Conservation (phyloP, 352 stramenopile genomes). For the Phytophthora podocarpi region DNA sequence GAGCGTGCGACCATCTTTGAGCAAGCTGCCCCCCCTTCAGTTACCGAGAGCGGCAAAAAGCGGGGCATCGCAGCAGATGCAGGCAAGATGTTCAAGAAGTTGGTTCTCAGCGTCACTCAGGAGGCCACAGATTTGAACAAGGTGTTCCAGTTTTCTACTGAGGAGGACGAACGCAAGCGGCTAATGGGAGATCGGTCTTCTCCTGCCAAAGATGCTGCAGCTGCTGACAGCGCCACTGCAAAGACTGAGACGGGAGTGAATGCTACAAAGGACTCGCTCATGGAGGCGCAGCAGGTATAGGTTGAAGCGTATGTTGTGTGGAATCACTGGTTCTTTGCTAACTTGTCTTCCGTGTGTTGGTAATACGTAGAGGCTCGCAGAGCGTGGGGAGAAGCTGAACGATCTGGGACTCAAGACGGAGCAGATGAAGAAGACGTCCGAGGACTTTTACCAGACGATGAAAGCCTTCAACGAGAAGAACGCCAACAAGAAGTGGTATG, state of each 20-base stretch:
- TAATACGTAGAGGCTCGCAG: constrained; percentile 58
- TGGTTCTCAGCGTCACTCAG: constrained; percentile 65
- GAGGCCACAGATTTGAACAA: constrained; percentile 76
- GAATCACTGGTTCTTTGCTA: neutral
- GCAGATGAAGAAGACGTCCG: constrained; percentile 81
- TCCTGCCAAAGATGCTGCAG: constrained; percentile 17
- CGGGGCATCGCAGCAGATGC: constrained; percentile 55
- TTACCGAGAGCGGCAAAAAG: constrained; percentile 42
- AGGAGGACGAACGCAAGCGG: constrained; percentile 58
- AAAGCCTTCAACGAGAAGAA: constrained; percentile 88
- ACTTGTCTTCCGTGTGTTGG: constrained; percentile 6
- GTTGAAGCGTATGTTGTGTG: neutral
- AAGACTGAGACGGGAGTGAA: constrained; percentile 43
- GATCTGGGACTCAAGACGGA: constrained; percentile 82
- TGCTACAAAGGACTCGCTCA: constrained; percentile 65
- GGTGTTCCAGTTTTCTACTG: constrained; percentile 72
- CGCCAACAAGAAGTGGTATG: constrained; percentile 87
- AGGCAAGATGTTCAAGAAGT: constrained; percentile 75
- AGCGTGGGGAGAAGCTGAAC: constrained; percentile 79
- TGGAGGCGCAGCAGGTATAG: constrained; percentile 71
- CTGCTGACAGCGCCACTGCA: constrained; percentile 12
- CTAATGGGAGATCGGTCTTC: constrained; percentile 58
- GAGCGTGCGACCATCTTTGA: constrained; percentile 45
- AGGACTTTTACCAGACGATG: constrained; percentile 88
- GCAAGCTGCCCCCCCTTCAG: constrained; percentile 24